phyloP scores from a whole-genome alignment of 805 yeast genomes.

The Kurtzmaniella cleridarum region DNA sequence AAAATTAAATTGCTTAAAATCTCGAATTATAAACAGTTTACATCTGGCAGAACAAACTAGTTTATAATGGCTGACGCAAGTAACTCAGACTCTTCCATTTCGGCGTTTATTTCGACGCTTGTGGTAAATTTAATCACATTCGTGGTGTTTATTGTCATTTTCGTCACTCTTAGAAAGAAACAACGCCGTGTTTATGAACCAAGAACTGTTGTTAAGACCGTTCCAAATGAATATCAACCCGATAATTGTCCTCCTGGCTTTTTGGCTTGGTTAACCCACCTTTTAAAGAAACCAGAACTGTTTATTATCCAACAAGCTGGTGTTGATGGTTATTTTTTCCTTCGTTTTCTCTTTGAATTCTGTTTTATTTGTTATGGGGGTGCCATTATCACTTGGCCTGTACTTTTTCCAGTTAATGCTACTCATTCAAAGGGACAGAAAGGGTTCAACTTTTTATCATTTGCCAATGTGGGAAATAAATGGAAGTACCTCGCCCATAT shows the following conservation, averaged over 20 bases:
- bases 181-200: slow-evolving; percentile 50
- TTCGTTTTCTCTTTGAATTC: slow-evolving; percentile 58
- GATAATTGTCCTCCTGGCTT: slow-evolving; percentile 41
- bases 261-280: slow-evolving; percentile 49
- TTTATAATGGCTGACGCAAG: slow-evolving; percentile 4
- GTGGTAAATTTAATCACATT: slow-evolving; percentile 40
- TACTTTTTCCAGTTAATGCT: slow-evolving; percentile 69
- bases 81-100: slow-evolving; percentile 31
- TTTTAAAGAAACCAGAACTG: slow-evolving; percentile 52
- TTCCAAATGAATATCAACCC: slow-evolving; percentile 41
- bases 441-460: slow-evolving; percentile 65
- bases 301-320: slow-evolving; percentile 67
- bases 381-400: slow-evolving; percentile 56
- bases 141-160: slow-evolving; percentile 34
- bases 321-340: slow-evolving; percentile 70
- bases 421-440: slow-evolving; percentile 50
- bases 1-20: slow-evolving; percentile 1
- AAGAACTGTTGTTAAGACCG: slow-evolving; percentile 38
- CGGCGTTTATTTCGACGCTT: slow-evolving; percentile 45
- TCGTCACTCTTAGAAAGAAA: slow-evolving; percentile 37
- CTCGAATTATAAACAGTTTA: neutral
- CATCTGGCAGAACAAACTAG: neutral
- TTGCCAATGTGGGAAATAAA: slow-evolving; percentile 56
- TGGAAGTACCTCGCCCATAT: slow-evolving; percentile 70
- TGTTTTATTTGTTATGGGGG: slow-evolving; percentile 48